Base-by-base conservation (phyloP, 768 basidiomycete species). In the Boletus tylopilopsis region DNA sequence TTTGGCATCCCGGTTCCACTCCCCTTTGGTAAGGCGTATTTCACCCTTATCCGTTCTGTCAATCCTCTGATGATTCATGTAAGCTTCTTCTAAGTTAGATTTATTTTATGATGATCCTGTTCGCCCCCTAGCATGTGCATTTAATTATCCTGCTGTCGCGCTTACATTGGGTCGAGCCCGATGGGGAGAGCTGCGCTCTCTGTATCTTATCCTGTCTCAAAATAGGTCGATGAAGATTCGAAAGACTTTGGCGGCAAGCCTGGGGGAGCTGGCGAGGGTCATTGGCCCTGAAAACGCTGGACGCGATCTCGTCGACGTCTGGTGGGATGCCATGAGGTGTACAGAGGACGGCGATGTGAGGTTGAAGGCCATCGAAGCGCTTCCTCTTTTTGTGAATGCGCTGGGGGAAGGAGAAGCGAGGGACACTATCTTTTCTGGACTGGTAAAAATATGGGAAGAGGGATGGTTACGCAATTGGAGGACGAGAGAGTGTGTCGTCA, bases 141-240 rank as follows among this genome's bases (percentile, higher is more conserved):
- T 91, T 70, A 92, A 96, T 69, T 88, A 89, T 62, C 95, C 95
- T 21, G 94, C 93, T 6, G 89, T 97, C 8, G 81, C 84, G 4
- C 75, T 93, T 6, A 88, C 93, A 0, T 73, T 96, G 23, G 95
- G 95, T 5, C 70, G 71, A 12, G 68, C 70, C 1, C 78, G 89
- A 38, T 98, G 95, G 95, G 57, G 53, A 50, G 80, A 85, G 49
- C 68, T 98, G 21, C 79, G 86, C 18, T 76, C 77, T 4, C 70
- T 80, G 37, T 94, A 94, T 69, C 66, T 78, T 18, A 69, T 76
- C 9, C 75, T 98, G 16, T 76, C 87, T 23, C 68, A 74, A n/a
- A 78, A 83, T 60, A 72, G 71, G 16, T 75, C 76, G 8, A 64
- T 73, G 34, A 84, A 85, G 51, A 85, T 95, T 21, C 80, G 84